Base-by-base conservation (phyloP, 805 yeast species). In the Metschnikowia lunata region DNA sequence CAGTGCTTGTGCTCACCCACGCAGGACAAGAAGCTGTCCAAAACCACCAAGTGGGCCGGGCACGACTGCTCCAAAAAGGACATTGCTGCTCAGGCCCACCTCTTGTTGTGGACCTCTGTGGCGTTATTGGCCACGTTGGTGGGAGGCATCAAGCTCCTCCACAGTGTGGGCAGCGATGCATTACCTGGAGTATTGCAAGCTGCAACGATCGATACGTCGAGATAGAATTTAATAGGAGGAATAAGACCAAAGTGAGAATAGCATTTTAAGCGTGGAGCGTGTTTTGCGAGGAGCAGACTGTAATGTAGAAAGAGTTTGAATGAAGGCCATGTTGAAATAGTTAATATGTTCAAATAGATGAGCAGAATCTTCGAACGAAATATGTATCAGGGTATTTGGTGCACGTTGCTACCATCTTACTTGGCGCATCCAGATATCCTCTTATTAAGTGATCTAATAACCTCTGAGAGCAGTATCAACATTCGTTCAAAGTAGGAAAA, bases 111-210 rank as follows among this genome's bases (percentile, higher is more conserved):
- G 88, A 73, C 86, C 2, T 63, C 75, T 10, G 50, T 83, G 10
- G 76, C 72, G 3, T 61, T 82, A 41, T 39, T 71, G 30, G 62
- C 68, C 8, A 62, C 77, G 15, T 64, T 79, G 37, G 78, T 63
- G 32, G 71, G 67, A 7, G 85, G 83, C 33, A 61, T 82, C 47
- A 72, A 74, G 54, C 71, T 84, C 46, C 63, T 84, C 59, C 60
- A 63, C 44, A 58, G 69, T 31, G 68, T 81, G 48, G 89, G 87
- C 14, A 62, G 63, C 52, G 83, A 80, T 51, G 77, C 81, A 36
- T 71, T 83, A 49, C 88, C 89, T 13, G 87, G 88, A 23, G 80
- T 82, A 28, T 74, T 83, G 54, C 76, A 74, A 49, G 83, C 85
- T 34, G 79, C 83, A 36, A 76, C 81, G 5, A 47, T 52, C 33